These are phyloP conservation scores for Chaetomiaceae sp. DNA, from an alignment of 2,329 filamentous ascomycete genomes.

Conservation along the genomic window DNA sequence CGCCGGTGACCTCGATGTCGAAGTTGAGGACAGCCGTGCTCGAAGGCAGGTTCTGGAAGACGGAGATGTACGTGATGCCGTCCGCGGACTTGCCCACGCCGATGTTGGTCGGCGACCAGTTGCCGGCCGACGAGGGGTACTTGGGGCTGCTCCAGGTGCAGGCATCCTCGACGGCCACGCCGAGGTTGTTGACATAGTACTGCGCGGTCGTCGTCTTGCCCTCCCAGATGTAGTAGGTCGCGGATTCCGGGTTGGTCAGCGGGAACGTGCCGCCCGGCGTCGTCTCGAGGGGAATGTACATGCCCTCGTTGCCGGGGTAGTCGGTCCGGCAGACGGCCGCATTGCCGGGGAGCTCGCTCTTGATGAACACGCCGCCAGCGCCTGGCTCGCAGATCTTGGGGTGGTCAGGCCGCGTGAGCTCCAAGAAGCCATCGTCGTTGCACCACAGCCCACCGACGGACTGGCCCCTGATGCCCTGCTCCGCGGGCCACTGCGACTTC, in stretches of 20 bases:
- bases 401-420: conserved; percentile 63
- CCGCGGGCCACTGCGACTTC: conserved; percentile 80
- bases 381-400: conserved; percentile 71
- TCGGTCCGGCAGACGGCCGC: conserved; percentile 88
- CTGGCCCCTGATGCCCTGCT: conserved; percentile 72
- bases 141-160: conserved; percentile 65
- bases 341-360: conserved; percentile 63
- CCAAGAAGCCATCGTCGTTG: conserved; percentile 63
- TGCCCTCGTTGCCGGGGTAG: conserved; percentile 86
- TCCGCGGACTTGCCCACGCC: conserved; percentile 65
- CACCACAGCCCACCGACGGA: conserved; percentile 86
- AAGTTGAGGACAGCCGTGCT: conserved; percentile 65
- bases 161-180: conserved; percentile 56
- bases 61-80: conserved; percentile 69
- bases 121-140: conserved; percentile 56
- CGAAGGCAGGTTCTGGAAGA: conserved; percentile 80
- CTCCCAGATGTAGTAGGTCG: conserved; percentile 72
- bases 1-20: conserved; percentile 69
- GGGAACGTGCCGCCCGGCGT: conserved; percentile 51
- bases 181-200: conserved; percentile 91
- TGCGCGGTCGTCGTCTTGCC: conserved; percentile 75
- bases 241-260: conserved; percentile 69
- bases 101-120: conserved; percentile 83
- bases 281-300: conserved; percentile 71
- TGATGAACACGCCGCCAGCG: conserved; percentile 61